A percentile compares a stretch with the other conserved stretches of the same genome.
Conservation (phyloP, 306 rosid species). For the Cotoneaster glaucophyllus region DNA sequence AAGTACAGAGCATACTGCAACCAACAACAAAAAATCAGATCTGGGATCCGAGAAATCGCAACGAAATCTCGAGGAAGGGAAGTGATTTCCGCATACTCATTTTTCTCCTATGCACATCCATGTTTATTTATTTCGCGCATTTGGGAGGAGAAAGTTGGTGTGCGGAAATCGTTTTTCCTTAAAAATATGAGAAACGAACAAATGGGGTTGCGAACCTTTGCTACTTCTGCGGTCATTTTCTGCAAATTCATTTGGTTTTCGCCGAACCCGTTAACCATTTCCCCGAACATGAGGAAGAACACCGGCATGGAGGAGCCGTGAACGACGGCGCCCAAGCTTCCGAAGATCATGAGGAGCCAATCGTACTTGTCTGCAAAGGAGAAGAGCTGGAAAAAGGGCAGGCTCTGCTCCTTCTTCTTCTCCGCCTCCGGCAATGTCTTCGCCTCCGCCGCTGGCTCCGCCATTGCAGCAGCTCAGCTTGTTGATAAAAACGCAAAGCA, state of each 20-base stretch:
- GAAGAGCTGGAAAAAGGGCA: conserved; percentile 83
- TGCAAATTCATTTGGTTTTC: conserved; percentile 77
- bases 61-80: too few relatives aligned
- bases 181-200: neutral
- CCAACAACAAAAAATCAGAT: conserved; percentile 16
- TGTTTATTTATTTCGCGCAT: too few relatives aligned
- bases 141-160: too few relatives aligned
- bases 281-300: conserved; percentile 86
- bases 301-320: conserved; percentile 99
- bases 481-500: neutral
- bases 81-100: too few relatives aligned
- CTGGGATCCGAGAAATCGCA: conserved; percentile 44
- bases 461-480: neutral
- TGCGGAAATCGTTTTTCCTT: neutral
- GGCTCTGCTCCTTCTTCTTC: conserved; percentile 90
- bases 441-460: conserved; percentile 9
- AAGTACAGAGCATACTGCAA: conserved; percentile 91
- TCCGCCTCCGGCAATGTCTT: conserved; percentile 80
- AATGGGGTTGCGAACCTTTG: conserved; percentile 47
- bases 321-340: conserved; percentile 80
- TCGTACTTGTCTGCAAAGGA: conserved; percentile 88
- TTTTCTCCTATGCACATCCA: too few relatives aligned
- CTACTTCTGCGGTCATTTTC: conserved; percentile 87
- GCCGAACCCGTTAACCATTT: conserved; percentile 97
- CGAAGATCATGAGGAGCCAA: conserved; percentile 61